Evolutionary conservation across 768 basidiomycete species (phyloP).

Genomic region (Trametes punicea): DNA sequence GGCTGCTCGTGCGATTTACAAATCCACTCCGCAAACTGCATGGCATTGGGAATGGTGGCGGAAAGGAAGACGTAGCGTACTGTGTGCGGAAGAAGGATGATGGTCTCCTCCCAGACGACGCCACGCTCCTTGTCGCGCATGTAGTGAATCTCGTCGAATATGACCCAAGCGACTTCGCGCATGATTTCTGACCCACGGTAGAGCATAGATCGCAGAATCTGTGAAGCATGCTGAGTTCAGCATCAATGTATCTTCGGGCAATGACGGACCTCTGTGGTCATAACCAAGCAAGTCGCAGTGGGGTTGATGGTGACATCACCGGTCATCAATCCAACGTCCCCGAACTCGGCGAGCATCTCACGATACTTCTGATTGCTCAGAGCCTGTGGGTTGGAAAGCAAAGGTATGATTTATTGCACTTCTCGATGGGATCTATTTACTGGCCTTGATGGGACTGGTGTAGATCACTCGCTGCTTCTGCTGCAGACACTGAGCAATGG

Average conservation of each 20-base stretch:
- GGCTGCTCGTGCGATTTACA: constrained; percentile 96
- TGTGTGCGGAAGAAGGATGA: constrained; percentile 92
- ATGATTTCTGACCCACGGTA: constrained; percentile 98
- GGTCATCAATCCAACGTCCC: constrained; percentile 98
- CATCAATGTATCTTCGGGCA: too few relatives aligned
- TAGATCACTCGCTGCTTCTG: constrained; percentile 97
- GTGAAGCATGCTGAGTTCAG: background rate
- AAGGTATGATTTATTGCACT: constrained; percentile 7
- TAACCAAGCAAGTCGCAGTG: constrained; percentile 93
- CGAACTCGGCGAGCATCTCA: constrained; percentile 95
- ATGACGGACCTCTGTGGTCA: constrained; percentile 96
- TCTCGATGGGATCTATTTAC: constrained; percentile 28
- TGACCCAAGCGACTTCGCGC: constrained; percentile 99
- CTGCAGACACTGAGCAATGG: constrained; percentile 93
- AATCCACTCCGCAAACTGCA: constrained; percentile 99
- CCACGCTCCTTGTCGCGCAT: constrained; percentile 99
- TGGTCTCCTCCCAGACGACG: constrained; percentile 99
- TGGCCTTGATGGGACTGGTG: constrained; percentile 98
- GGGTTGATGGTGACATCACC: constrained; percentile 99
- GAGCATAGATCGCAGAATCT: constrained; percentile 98
- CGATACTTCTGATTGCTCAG: constrained; percentile 99
- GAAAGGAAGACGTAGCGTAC: constrained; percentile 99
- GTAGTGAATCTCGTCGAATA: constrained; percentile 99
- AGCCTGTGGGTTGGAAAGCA: constrained; percentile 54
- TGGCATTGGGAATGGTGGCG: constrained; percentile 98